Conservation (phyloP, 129 eudicot genomes). For the Calendula officinalis region DNA sequence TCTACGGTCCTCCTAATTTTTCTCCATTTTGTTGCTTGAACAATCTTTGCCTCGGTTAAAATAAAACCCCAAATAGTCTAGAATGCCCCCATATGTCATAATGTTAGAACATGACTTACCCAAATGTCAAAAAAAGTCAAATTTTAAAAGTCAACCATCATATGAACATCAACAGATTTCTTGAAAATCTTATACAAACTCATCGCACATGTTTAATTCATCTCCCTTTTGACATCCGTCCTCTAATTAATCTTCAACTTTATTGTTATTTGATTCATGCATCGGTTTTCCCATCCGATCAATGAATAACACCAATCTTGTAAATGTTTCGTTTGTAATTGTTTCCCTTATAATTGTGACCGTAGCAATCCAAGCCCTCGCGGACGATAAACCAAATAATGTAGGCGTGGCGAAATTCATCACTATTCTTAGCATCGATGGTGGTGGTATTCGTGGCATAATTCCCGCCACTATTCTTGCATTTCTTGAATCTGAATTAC, state of each 20-base stretch:
- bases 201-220: not conserved
- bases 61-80: slow-evolving; percentile 2
- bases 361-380: not conserved
- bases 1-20: slow-evolving; percentile 29
- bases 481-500: slow-evolving; percentile 62
- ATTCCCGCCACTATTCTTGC: not conserved
- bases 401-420: not conserved
- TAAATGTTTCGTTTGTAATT: not conserved
- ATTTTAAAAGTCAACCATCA: slow-evolving; percentile 9
- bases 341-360: slow-evolving; percentile 14
- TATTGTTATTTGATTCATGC: not conserved
- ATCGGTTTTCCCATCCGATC: slow-evolving; percentile 4
- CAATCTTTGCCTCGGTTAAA: slow-evolving; percentile 1
- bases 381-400: slow-evolving; percentile 1
- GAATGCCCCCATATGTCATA: not conserved
- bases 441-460: not conserved
- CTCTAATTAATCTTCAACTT: not conserved
- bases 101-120: slow-evolving; percentile 15
- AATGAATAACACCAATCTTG: slow-evolving; percentile 32
- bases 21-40: slow-evolving; percentile 12
- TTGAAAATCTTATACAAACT: slow-evolving; percentile 4
- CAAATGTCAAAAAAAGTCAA: slow-evolving; percentile 16
- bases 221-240: no score
- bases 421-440: not conserved
- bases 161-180: slow-evolving; percentile 6